phyloP scores from a whole-genome alignment of 768 basidiomycete species.

The Pleurotus sapidus region DNA sequence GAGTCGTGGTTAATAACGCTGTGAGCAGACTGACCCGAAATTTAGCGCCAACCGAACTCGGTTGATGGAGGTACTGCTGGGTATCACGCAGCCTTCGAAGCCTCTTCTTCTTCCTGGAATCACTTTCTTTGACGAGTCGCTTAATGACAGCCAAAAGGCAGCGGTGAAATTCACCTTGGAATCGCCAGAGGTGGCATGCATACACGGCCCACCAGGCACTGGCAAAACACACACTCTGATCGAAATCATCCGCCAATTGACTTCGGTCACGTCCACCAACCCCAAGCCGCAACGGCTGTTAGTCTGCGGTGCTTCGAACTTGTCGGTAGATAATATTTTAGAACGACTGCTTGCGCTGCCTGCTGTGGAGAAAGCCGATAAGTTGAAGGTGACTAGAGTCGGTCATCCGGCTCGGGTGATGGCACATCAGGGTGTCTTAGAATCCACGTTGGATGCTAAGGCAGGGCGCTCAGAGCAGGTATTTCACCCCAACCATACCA shows the following conservation, averaged over 20 bases:
- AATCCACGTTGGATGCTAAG: constrained; percentile 71
- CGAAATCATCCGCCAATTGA: constrained; percentile 87
- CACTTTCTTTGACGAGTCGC: constrained; percentile 66
- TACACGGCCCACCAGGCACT: constrained; percentile 98
- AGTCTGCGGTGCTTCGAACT: constrained; percentile 91
- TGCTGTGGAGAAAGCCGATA: constrained; percentile 40
- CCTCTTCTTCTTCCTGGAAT: constrained; percentile 36
- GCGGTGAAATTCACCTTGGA: constrained; percentile 84
- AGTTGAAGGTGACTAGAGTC: constrained; percentile 74
- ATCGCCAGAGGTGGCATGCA: constrained; percentile 81
- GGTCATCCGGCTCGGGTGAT: constrained; percentile 96
- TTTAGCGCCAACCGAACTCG: constrained; percentile 26
- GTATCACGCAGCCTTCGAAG: constrained; percentile 49
- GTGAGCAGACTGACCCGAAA: background rate
- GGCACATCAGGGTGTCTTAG: constrained; percentile 55
- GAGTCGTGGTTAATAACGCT: constrained; percentile 14
- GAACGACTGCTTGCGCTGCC: constrained; percentile 75
- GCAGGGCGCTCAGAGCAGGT: constrained; percentile 70
- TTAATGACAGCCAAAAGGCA: constrained; percentile 83
- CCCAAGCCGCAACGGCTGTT: constrained; percentile 63
- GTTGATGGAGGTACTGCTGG: constrained; percentile 71
- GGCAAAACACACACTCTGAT: constrained; percentile 97
- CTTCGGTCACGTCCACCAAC: constrained; percentile 41
- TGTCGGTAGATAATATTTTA: constrained; percentile 95
- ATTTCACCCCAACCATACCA: background rate